A percentile compares a stretch with the other conserved stretches of the same genome.
Evolutionary conservation across 1,139 yeast genomes (phyloP).

Genomic region (Yamadazyma oceani): DNA sequence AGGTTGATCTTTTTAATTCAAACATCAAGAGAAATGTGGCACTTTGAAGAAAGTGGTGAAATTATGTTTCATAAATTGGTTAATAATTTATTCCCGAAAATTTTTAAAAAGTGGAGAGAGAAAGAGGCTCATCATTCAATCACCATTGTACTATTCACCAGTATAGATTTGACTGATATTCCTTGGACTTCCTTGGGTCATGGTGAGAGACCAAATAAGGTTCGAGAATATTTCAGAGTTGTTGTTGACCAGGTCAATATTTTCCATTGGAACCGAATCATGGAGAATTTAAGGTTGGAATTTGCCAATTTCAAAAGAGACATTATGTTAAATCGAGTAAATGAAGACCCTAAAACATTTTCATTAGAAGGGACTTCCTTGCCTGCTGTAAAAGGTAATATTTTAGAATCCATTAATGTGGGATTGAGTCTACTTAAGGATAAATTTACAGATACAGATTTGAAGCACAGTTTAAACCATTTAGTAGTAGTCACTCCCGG

Average conservation of each 20-base stretch:
- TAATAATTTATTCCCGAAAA: conserved; percentile 85
- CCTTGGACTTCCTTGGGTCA: conserved; percentile 57
- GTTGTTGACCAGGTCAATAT: conserved; percentile 95
- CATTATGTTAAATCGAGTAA: conserved; percentile 48
- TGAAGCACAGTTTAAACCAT: conserved; percentile 84
- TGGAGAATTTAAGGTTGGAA: conserved; percentile 83
- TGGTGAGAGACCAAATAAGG: conserved; percentile 71
- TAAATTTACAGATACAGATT: conserved; percentile 80
- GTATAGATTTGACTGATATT: conserved; percentile 66
- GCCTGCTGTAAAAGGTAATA: conserved; percentile 87
- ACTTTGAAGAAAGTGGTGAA: conserved; percentile 95
- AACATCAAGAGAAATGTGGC: conserved; percentile 96
- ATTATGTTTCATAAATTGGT: conserved; percentile 90
- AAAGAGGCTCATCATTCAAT: conserved; percentile 87
- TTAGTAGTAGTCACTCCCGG: conserved; percentile 88
- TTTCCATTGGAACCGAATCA: conserved; percentile 84
- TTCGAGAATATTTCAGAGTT: conserved; percentile 83
- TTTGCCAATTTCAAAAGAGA: conserved; percentile 82
- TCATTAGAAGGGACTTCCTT: conserved; percentile 59
- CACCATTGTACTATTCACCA: conserved; percentile 84
- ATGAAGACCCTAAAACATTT: conserved; percentile 17
- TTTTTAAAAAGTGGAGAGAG: conserved; percentile 85
- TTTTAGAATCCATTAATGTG: conserved; percentile 82
- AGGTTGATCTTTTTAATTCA: conserved; percentile 81
- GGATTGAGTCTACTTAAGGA: conserved; percentile 80